Evolutionary conservation across 305 asterid species (phyloP), one percentile per base, ranked within the genome.

Genomic region (Solanum hybrid): DNA sequence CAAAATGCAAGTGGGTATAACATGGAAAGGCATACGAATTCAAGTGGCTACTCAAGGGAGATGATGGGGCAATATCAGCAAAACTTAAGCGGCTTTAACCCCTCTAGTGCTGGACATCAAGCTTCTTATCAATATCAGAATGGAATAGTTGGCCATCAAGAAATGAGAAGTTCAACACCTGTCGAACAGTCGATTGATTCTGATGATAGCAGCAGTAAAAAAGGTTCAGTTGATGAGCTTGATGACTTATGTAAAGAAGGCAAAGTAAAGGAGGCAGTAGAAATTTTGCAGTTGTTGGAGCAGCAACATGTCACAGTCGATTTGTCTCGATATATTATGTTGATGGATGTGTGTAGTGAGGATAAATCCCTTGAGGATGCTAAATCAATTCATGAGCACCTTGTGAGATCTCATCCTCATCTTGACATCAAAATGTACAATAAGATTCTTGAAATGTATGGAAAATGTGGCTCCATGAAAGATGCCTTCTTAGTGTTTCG

Each of bases 361-460:
- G 92, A 93, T 46, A 92, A 92, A 90, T 96, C 96, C 83, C 90
- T 95, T 51, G 93, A 91, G 37, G 94, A 93, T 91, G 98, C 97
- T 14, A 96, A 94, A 92, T 90, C 91, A 71, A 93, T 96, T 81
- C 98, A 96, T 40, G 88, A 92, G 34, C 96, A 93, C 92, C 96
- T 97, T 31, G 20, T 91, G 91, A 94, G 93, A 89, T 93, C 96
- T 31, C 89, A 34, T 46, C 88, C 89, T 34, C 85, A 93, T 91
- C 92, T 92, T 81, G 97, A 96, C 90, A 89, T 95, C 86, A 91
- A 94, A 90, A 93, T 90, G 20, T 89, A 89, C 90, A 97, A 97
- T 91, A 91, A 89, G 90, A 95, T 97, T 90, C 94, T 97, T n/a
- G 98, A 96, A 91, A 95, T 95, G 98, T 95, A 95, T 91, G 92